Evolutionary conservation across 1,139 yeast species (phyloP), one percentile per base, ranked within the genome.

Genomic region (Zygotorulaspora mrakii): DNA sequence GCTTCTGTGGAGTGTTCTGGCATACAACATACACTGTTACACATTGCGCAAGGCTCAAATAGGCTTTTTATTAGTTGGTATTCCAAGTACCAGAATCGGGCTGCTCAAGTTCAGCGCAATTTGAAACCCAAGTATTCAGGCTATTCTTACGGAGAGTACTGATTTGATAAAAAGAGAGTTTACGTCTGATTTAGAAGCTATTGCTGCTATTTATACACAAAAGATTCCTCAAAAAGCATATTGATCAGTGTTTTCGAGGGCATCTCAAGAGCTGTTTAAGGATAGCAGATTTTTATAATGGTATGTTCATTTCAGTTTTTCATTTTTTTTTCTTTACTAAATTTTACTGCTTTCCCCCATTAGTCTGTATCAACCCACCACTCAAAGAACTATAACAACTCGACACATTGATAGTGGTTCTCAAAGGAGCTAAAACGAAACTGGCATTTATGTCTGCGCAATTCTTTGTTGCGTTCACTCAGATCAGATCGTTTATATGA

Each of bases 401-500:
- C n/a, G n/a, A n/a, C n/a, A n/a, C n/a, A n/a, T n/a, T n/a, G n/a
- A n/a, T n/a, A n/a, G n/a, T n/a, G n/a, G n/a, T n/a, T n/a, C n/a
- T n/a, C n/a, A n/a, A n/a, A n/a, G n/a, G n/a, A n/a, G n/a, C n/a
- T n/a, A n/a, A n/a, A n/a, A n/a, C n/a, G n/a, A n/a, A n/a, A n/a
- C n/a, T n/a, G n/a, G n/a, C n/a, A n/a, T n/a, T n/a, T n/a, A n/a
- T n/a, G n/a, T n/a, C n/a, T n/a, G n/a, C n/a, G n/a, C n/a, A n/a
- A n/a, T n/a, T 10, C 27, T 11, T 28, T 28, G 21, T 17, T 28
- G n/a, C 5, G 18, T 20, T 17, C 24, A 20, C 11, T 17, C 28
- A 36, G 23, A 31, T 31, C 26, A 23, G 17, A 18, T 35, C 23
- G 34, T 24, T 26, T 33, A 30, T n/a, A n/a, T 30, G 42, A 39